These are phyloP conservation scores for Achaetomium macrosporum DNA, from an alignment of 2,329 filamentous ascomycete species.

Conservation along the genomic window DNA sequence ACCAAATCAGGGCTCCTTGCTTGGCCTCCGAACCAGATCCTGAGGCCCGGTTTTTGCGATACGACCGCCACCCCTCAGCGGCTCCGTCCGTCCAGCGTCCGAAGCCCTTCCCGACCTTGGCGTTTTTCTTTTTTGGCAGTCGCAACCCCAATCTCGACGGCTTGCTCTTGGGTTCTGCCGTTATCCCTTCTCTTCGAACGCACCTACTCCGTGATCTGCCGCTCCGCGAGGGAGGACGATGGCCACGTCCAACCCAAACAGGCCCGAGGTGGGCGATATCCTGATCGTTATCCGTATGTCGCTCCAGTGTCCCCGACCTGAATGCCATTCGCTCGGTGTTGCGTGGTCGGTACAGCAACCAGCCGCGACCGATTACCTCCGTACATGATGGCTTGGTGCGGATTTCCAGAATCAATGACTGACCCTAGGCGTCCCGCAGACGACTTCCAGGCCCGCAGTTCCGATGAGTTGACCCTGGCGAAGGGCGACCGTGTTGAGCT, in stretches of 20 bases:
- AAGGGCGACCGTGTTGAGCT: slow-evolving; percentile 82
- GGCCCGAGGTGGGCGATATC: slow-evolving; percentile 60
- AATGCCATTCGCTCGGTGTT: background rate
- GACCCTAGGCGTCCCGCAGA: slow-evolving; percentile 46
- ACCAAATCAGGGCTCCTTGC: background rate
- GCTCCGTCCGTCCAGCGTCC: slow-evolving; percentile 1
- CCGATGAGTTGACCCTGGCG: slow-evolving; percentile 82
- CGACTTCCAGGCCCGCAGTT: slow-evolving; percentile 85
- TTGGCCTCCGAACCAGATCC: slow-evolving; percentile 6
- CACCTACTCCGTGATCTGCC: slow-evolving; percentile 15
- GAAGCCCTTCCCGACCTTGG: slow-evolving; percentile 8
- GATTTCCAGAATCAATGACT: slow-evolving; percentile 8
- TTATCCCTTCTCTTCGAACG: slow-evolving; percentile 11
- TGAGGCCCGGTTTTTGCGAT: slow-evolving; percentile 8
- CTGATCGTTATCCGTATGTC: slow-evolving; percentile 67
- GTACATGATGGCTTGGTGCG: background rate
- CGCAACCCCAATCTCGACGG: background rate
- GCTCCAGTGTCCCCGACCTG: background rate
- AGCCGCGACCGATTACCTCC: background rate
- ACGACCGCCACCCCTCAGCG: slow-evolving; percentile 4
- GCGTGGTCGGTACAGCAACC: background rate
- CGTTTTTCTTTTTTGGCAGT: slow-evolving; percentile 1
- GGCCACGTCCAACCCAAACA: slow-evolving; percentile 24
- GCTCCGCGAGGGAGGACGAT: slow-evolving; percentile 15
- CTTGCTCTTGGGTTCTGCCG: background rate